Conservation (phyloP, 1,139 yeast genomes). For the Saccharomyces hybrid region DNA sequence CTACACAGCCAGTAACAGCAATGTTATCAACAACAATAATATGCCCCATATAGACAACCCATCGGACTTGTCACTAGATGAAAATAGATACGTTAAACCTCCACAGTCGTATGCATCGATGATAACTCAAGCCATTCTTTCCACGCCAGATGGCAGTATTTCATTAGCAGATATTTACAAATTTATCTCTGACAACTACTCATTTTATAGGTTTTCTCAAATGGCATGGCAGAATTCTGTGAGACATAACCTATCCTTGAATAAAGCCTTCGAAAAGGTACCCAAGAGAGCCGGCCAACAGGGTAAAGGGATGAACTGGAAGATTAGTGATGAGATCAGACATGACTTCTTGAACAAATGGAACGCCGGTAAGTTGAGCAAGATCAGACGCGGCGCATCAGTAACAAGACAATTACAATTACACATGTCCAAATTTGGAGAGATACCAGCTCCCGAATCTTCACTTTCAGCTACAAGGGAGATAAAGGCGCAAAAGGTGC, state of each 20-base stretch:
- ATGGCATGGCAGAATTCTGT: constrained; percentile 91
- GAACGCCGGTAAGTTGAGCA: constrained; percentile 60
- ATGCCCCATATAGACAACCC: background rate
- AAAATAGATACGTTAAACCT: constrained; percentile 83
- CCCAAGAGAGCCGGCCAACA: constrained; percentile 91
- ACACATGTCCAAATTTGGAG: constrained; percentile 53
- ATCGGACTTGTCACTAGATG: constrained; percentile 32
- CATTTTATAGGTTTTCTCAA: constrained; percentile 79
- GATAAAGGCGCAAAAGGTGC: constrained; percentile 9
- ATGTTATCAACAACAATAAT: constrained; percentile 30
- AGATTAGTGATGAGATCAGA: constrained; percentile 73
- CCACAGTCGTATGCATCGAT: constrained; percentile 94
- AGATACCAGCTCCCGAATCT: constrained; percentile 31
- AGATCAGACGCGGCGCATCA: constrained; percentile 69
- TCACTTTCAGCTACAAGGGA: constrained; percentile 37
- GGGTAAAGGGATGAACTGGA: constrained; percentile 99
- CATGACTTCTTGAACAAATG: constrained; percentile 76
- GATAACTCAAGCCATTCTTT: constrained; percentile 93
- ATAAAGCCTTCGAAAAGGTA: constrained; percentile 86
- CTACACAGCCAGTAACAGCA: background rate
- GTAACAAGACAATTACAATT: constrained; percentile 72
- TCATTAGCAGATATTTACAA: constrained; percentile 83
- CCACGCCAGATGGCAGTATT: constrained; percentile 77
- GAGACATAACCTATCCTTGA: constrained; percentile 70
- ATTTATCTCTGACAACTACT: constrained; percentile 79